phyloP scores from a whole-genome alignment of 2,329 filamentous ascomycete genomes.

The Metarhizium brunneum region DNA sequence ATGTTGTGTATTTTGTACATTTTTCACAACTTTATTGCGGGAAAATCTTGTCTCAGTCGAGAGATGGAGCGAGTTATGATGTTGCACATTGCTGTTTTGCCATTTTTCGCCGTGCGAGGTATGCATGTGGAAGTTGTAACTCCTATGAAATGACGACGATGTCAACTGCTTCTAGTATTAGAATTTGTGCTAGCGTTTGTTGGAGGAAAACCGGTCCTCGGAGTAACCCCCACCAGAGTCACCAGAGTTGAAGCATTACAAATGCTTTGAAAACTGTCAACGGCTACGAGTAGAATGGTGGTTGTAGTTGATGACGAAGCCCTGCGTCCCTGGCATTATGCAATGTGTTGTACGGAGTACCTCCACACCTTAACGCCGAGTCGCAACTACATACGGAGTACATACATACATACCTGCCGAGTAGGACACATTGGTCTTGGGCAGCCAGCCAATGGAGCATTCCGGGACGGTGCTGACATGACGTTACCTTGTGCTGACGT shows the following conservation, averaged over 20 bases:
- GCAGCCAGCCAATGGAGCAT: no score
- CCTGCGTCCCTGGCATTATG: no score
- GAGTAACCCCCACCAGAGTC: not conserved
- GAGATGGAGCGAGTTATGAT: not conserved
- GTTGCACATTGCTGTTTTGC: not conserved
- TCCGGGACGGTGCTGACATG: no score
- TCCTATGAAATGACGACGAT: not conserved
- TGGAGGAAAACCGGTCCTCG: no score
- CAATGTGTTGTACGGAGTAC: no score
- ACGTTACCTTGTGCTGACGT: no score
- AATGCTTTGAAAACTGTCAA: not conserved
- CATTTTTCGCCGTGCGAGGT: not conserved
- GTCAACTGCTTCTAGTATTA: not conserved
- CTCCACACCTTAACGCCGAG: no score
- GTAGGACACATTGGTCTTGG: no score
- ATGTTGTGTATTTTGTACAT: not conserved
- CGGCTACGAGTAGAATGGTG: not conserved
- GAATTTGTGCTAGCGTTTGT: not conserved
- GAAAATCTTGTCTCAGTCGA: not conserved
- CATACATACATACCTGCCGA: no score
- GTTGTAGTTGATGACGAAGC: not conserved
- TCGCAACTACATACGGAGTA: no score
- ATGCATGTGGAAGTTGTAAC: not conserved
- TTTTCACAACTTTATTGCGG: not conserved
- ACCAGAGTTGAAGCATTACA: not conserved